Conservation (phyloP, 352 stramenopile species). For the Phytophthora hybrid region DNA sequence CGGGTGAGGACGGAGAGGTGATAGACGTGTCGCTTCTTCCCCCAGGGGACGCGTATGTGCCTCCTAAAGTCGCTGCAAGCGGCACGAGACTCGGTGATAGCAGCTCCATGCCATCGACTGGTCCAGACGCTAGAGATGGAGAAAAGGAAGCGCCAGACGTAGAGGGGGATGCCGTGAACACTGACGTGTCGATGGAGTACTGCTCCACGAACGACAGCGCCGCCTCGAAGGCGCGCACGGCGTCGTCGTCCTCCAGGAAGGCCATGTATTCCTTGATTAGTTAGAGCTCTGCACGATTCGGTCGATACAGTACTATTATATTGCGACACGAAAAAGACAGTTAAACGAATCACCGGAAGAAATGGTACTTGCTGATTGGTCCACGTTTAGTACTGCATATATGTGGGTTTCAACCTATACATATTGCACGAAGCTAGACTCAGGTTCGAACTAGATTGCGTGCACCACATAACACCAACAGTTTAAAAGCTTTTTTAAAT, state of each 20-base stretch:
- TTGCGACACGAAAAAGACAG: neutral
- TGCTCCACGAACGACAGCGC: conserved; percentile 53
- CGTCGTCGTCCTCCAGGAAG: conserved; percentile 47
- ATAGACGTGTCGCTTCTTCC: conserved; percentile 10
- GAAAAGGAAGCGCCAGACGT: conserved; percentile 1
- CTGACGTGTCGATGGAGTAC: conserved; percentile 44
- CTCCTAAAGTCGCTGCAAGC: conserved; percentile 5
- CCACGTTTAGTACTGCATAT: neutral
- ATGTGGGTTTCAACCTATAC: neutral
- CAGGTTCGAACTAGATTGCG: neutral
- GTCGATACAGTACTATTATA: neutral
- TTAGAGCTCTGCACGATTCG: neutral
- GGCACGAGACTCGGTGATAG: conserved; percentile 32
- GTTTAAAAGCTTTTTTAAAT: too few species aligned
- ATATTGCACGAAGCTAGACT: neutral
- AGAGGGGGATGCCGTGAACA: conserved; percentile 29
- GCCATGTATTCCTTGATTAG: conserved; percentile 25
- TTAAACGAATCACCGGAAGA: conserved; percentile 7
- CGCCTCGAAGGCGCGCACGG: conserved; percentile 42
- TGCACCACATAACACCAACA: too few species aligned
- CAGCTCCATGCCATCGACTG: conserved; percentile 35
- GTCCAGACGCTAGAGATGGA: conserved; percentile 10
- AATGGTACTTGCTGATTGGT: neutral
- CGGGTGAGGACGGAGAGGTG: conserved; percentile 21
- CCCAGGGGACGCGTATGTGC: conserved; percentile 1